These are phyloP conservation scores for Mrakia hoshinonis DNA, from an alignment of 768 basidiomycete genomes.

Conservation along the genomic window DNA sequence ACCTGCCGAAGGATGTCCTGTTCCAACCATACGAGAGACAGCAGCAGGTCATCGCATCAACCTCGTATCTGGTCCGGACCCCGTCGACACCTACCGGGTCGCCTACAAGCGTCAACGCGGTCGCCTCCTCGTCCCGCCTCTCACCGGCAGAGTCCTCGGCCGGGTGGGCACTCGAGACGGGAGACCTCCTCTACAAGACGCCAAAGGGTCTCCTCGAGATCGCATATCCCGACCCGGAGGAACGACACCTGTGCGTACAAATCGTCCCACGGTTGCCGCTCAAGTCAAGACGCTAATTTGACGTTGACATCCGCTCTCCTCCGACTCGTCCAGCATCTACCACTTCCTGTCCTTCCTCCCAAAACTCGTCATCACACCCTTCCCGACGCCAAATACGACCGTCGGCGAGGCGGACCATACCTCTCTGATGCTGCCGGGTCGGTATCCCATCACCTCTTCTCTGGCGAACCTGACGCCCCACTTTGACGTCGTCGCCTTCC, in stretches of 20 bases:
- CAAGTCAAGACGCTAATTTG: too few species aligned
- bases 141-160: neutral
- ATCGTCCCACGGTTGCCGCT: too few species aligned
- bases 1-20: neutral
- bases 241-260: too few species aligned
- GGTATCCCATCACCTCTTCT: neutral
- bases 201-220: neutral
- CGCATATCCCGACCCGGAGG: neutral
- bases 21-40: neutral
- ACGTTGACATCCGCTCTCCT: too few species aligned
- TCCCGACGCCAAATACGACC: neutral
- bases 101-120: neutral
- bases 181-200: neutral
- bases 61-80: neutral
- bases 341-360: neutral
- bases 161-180: neutral
- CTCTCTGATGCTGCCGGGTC: neutral
- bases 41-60: neutral
- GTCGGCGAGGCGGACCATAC: neutral
- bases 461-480: conserved; percentile 1
- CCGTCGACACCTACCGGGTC: neutral
- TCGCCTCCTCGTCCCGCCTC: neutral
- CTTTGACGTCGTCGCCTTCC: neutral
- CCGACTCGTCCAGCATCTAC: conserved; percentile 7
- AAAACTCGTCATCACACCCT: neutral